Evolutionary conservation across 768 basidiomycete species (phyloP), one percentile per base, ranked within the genome.

Genomic region (Psilocybe tampanensis): DNA sequence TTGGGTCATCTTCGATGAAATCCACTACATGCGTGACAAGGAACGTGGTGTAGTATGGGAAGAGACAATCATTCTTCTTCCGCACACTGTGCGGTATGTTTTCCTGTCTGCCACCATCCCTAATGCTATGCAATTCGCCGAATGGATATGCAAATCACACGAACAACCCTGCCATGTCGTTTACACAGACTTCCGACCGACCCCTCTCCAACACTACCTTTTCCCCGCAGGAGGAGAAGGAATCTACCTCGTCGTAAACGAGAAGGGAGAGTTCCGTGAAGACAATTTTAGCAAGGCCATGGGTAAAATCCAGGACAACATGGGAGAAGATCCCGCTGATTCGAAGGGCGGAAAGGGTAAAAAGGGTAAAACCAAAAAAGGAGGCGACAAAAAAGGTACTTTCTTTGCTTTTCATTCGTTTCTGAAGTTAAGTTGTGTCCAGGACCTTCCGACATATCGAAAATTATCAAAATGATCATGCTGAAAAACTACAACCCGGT

Each of bases 1-100:
- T 1, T 99, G 97, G 97, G 96, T 98, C 55, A 86, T 99, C 62
- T 99, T 98, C 71, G 97, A 99, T 69, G 97, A 99, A 75, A 97
- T 99, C 59, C 97, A 99, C 70, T 99, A 98, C 75, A 99, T 98
- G 97, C 89, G 97, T 59, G 97, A 98, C 78, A 94, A 94, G 67
- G 97, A 99, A 70, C 92, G 97, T 63, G 97, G 97, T 63, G 97
- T 99, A 18, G 97, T 99, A 23, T 98, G 97, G 97, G 96, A 99
- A 74, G 95, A 97, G 72, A 95, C 95, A 1, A 97, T 98, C 68
- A 98, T 98, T 64, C 85, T 99, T 2, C 86, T 99, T 11, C 97
- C 97, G 8, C 93, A 97, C 71, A 89, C 86, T 13, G 96, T 98
- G 60, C 94, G 91, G 74, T 96, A 97, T 70, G 96, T 99, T 57